A percentile compares a stretch with the other conserved stretches of the same genome.
Conservation (phyloP, 164 flowering plant genomes). For the Platanus orientalis region DNA sequence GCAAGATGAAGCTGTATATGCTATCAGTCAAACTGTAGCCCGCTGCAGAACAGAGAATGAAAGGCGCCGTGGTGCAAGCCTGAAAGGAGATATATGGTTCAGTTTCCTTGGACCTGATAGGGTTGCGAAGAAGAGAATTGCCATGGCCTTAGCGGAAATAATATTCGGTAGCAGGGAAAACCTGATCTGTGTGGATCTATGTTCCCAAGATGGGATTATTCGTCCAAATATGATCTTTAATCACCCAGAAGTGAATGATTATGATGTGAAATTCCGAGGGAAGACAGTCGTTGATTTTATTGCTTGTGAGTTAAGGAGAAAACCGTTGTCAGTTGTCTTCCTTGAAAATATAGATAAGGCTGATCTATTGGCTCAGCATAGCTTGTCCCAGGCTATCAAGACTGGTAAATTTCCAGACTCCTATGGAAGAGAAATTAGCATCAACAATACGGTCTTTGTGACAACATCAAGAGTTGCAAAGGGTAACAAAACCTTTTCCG, state of each 20-base stretch:
- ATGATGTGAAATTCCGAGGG: constrained; percentile 47
- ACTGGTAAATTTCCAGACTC: constrained; percentile 75
- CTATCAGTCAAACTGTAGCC: constrained; percentile 45
- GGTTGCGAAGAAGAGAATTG: constrained; percentile 57
- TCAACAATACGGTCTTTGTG: constrained; percentile 54
- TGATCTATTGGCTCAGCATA: constrained; percentile 47
- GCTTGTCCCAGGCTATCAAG: constrained; percentile 57
- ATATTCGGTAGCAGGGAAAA: constrained; percentile 49
- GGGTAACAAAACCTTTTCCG: constrained; percentile 9
- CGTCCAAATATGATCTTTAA: constrained; percentile 22
- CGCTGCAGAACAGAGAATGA: constrained; percentile 34
- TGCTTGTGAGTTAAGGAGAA: constrained; percentile 56
- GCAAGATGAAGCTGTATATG: constrained; percentile 58
- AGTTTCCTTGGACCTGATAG: constrained; percentile 71
- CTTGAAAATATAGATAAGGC: constrained; percentile 81
- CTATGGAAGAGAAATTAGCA: constrained; percentile 66
- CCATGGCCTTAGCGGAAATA: constrained; percentile 67
- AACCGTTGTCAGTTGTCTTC: constrained; percentile 64
- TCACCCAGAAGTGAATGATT: constrained; percentile 26
- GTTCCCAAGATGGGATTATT: constrained; percentile 29
- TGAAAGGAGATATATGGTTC: constrained; percentile 68
- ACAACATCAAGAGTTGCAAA: constrained; percentile 31
- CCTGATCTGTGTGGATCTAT: constrained; percentile 50
- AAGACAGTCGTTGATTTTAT: constrained; percentile 71
- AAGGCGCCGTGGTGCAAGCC: constrained; percentile 31